A percentile compares a stretch with the other conserved stretches of the same genome.
Evolutionary conservation across 345 rosid species (phyloP).

Genomic region (Alliaria petiolata): DNA sequence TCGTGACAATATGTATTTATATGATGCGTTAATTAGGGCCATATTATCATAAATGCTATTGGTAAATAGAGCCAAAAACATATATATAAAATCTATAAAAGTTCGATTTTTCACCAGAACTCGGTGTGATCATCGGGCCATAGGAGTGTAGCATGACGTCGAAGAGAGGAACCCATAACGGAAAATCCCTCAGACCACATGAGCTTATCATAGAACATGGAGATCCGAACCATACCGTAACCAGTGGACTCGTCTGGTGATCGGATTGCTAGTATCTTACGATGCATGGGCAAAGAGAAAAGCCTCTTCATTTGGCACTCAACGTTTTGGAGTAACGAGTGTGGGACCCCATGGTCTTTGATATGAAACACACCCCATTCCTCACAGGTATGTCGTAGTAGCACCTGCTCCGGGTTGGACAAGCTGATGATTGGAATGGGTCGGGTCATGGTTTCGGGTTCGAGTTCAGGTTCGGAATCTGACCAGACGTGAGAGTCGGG

Average conservation of each 20-base stretch:
- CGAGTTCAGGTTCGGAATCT: not conserved
- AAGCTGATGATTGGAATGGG: conserved; percentile 57
- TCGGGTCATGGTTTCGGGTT: not conserved
- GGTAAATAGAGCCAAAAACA: not conserved
- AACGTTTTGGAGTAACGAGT: conserved; percentile 35
- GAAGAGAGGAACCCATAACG: conserved; percentile 51
- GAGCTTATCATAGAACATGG: conserved; percentile 59
- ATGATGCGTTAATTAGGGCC: not conserved
- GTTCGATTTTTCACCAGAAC: conserved; percentile 49
- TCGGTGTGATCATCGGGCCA: conserved; percentile 60
- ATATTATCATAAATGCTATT: not conserved
- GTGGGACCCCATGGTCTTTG: conserved; percentile 61
- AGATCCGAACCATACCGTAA: conserved; percentile 56
- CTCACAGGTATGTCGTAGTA: conserved; percentile 55
- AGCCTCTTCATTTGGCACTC: conserved; percentile 43
- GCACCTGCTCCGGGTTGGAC: conserved; percentile 26
- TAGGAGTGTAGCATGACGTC: conserved; percentile 55
- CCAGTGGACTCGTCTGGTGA: conserved; percentile 51
- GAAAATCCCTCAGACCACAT: conserved; percentile 91
- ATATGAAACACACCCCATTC: conserved; percentile 77
- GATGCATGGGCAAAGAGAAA: conserved; percentile 54
- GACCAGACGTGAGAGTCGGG: conserved; percentile 30
- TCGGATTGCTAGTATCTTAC: conserved; percentile 52
- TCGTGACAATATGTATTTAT: not conserved
- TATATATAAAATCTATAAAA: not conserved